phyloP scores from a whole-genome alignment of 108 stramenopile genomes.

The Nitzschia sp. region DNA sequence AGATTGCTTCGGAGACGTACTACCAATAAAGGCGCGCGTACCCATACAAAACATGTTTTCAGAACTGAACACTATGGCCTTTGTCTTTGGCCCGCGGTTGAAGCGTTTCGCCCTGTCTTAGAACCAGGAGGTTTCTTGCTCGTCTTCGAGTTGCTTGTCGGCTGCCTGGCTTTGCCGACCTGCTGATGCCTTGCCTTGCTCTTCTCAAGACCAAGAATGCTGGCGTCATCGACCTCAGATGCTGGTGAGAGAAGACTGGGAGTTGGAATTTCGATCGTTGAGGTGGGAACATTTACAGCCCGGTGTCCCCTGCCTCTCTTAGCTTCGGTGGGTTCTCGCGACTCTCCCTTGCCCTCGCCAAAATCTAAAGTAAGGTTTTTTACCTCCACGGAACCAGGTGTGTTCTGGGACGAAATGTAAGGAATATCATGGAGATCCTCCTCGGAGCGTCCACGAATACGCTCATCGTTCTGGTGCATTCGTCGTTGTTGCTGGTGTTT shows the following conservation, averaged over 20 bases:
- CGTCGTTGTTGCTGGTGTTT: not conserved
- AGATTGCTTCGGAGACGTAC: no score
- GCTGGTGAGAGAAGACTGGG: not conserved
- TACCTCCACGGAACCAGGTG: not conserved
- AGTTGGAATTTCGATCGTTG: slow-evolving; percentile 14
- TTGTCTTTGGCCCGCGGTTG: no score
- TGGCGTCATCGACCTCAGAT: slow-evolving; percentile 1
- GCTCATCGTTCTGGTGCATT: not conserved
- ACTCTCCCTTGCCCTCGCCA: not conserved
- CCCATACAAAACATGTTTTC: no score
- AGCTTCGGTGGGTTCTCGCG: not conserved
- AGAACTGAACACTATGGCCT: no score
- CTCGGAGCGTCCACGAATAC: not conserved
- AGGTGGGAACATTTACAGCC: not conserved
- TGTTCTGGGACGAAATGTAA: not conserved
- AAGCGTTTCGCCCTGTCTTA: no score
- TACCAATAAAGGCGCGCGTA: no score
- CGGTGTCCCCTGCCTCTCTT: not conserved
- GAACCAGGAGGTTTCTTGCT: no score
- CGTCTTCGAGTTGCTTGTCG: no score
- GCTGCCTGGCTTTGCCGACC: no score
- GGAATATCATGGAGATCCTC: no score
- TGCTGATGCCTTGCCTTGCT: not conserved
- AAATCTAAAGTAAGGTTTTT: not conserved
- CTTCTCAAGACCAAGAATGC: slow-evolving; percentile 15